Evolutionary conservation across 305 asterid genomes (phyloP), one percentile per base, ranked within the genome.

Genomic region (Caryopteris hybrid): DNA sequence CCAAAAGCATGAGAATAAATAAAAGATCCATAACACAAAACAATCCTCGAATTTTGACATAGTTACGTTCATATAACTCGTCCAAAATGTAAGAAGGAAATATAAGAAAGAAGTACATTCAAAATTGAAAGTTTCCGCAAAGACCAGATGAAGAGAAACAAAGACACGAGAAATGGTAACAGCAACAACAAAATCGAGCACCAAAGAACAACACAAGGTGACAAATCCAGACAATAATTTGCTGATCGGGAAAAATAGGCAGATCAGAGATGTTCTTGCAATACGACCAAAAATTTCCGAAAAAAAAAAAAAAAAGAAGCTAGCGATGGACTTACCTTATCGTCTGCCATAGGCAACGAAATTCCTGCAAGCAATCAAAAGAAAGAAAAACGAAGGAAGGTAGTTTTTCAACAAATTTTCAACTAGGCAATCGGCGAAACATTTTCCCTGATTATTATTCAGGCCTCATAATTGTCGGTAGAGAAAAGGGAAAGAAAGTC

Each of bases 401-500:
- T n/a, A n/a, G n/a, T n/a, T n/a, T n/a, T n/a, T 6, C 51, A 14
- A 62, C 45, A 52, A 51, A 55, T 13, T 70, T 62, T 57, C 66
- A 58, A 61, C 68, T 50, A 34, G 66, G 69, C 29, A 50, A 63
- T 47, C 73, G 27, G 57, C 51, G 52, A 42, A 60, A 39, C 78
- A 68, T 70, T 74, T 76, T 64, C n/a, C 53, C 65, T 64, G 79
- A 59, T 76, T 48, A 79, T 73, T 75, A 81, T 69, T 79, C 80
- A 76, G 78, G 76, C 76, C 73, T 82, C 82, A 82, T 80, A 51
- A 75, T 78, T 85, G 92, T 87, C 81, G 90, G 90, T 74, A 75
- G 76, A 66, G 48, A 52, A 74, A 70, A 57, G 68, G 42, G 48
- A 74, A 71, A 78, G 79, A 81, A 65, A 69, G n/a, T n/a, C n/a